Percentiles rank a stretch among this genome's conserved stretches.
Evolutionary conservation across 2,329 filamentous ascomycete genomes (phyloP).

Genomic region (Amauroascus verrucosus): DNA sequence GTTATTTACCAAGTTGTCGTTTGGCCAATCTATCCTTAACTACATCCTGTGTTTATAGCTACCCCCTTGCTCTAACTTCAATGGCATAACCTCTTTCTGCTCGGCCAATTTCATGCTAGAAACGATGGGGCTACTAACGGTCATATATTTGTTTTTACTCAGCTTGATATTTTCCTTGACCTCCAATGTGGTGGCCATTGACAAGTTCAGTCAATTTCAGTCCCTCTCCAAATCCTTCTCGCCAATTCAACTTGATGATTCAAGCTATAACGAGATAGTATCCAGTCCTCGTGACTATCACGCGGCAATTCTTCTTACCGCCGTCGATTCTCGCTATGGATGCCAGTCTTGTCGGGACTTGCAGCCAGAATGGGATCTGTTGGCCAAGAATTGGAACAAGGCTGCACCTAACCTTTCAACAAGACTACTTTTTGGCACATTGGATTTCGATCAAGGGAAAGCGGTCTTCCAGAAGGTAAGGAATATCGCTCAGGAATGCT

Average conservation of each 20-base stretch:
- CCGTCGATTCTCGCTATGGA: slow-evolving; percentile 69
- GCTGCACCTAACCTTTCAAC: slow-evolving; percentile 47
- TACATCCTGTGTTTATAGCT: too few species aligned
- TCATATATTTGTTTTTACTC: neutral
- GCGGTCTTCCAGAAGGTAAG: slow-evolving; percentile 69
- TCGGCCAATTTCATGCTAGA: neutral
- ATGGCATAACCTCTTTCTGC: neutral
- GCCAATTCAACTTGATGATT: slow-evolving; percentile 69
- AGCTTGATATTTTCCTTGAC: neutral
- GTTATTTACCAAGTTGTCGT: too few species aligned
- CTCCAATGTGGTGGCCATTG: neutral
- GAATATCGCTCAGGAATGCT: slow-evolving; percentile 14
- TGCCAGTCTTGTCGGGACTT: slow-evolving; percentile 84
- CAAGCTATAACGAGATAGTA: slow-evolving; percentile 64
- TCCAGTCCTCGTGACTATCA: slow-evolving; percentile 71
- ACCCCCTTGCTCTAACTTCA: neutral
- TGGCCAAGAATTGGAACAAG: slow-evolving; percentile 76
- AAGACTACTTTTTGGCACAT: slow-evolving; percentile 63
- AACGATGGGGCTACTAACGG: neutral
- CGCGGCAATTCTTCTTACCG: slow-evolving; percentile 73
- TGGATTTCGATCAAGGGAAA: slow-evolving; percentile 82
- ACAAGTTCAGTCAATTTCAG: slow-evolving; percentile 2
- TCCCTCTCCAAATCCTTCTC: slow-evolving; percentile 4
- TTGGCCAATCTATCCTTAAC: too few species aligned
- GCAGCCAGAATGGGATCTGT: slow-evolving; percentile 83